Evolutionary conservation across 495 filamentous ascomycete genomes (phyloP), one percentile per base, ranked within the genome.

Genomic region (Lindgomyces ingoldianus): DNA sequence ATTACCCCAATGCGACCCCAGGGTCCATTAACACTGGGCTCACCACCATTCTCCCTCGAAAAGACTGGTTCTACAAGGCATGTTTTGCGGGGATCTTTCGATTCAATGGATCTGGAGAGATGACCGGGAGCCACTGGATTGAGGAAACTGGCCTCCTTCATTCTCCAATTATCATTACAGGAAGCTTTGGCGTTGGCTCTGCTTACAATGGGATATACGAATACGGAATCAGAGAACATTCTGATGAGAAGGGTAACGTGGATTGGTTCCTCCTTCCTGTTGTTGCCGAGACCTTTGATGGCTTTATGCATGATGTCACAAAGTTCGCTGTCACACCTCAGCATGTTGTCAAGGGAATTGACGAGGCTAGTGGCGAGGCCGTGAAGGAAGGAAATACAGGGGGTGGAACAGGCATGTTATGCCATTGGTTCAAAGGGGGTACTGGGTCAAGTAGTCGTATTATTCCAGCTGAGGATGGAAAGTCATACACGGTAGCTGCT

Each of bases 71-170:
- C 63, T 51, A 80, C 61, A 69, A 77, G 0, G 80, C 77, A 41
- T 81, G 77, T 67, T 79, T 79, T 42, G 79, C 82, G 9, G 78
- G 79, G 3, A 68, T 81, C 44, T 82, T 81, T 70, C 74, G 75
- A 58, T 81, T 84, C 74, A 84, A 84, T 64, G 81, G 82, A 53
- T 76, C 74, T 25, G 81, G 82, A 21, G 81, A 83, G 61, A 75
- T 84, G 72, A 84, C 82, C 0, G 80, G 81, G 6, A 72, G 70
- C 16, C 77, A 81, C 61, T 82, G 79, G 79, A 78, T 84, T 58
- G 76, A 78, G 1, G 82, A 84, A 61, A 82, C 80, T 0, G 80
- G 82, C 1, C 69, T 81, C 1, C 69, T 81, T 0, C 74, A 78
- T 60, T 79, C 79, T 1, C 82, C 82, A 1, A 79, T 83, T 44